phyloP scores from a whole-genome alignment of 768 basidiomycete genomes.

The Tricholoma bakamatsutake region DNA sequence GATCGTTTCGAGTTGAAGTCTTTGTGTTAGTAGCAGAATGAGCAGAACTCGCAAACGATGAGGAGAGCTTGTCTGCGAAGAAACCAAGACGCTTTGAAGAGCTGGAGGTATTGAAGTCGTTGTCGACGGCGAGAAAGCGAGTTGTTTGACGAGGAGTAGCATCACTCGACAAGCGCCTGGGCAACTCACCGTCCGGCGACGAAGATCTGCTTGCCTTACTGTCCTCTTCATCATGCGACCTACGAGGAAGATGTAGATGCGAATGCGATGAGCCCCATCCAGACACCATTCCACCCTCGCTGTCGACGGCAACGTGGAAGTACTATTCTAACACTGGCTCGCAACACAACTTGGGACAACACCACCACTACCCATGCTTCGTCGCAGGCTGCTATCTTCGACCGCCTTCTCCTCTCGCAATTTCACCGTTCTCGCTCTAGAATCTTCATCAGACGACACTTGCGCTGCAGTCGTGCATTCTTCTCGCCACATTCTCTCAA shows the following conservation, averaged over 20 bases:
- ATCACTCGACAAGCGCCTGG: conserved; percentile 41
- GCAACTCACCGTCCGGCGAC: conserved; percentile 31
- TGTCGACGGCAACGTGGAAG: neutral
- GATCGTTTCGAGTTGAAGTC: conserved; percentile 30
- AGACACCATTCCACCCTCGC: conserved; percentile 15
- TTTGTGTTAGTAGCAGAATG: conserved; percentile 21
- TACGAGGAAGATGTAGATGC: conserved; percentile 26
- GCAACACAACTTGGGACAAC: neutral
- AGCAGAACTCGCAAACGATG: conserved; percentile 28
- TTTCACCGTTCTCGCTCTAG: conserved; percentile 71
- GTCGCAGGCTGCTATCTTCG: neutral
- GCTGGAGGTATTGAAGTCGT: conserved; percentile 25
- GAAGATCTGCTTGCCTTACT: conserved; percentile 25
- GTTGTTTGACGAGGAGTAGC: conserved; percentile 42
- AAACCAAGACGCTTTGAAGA: conserved; percentile 36
- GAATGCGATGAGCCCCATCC: conserved; percentile 17
- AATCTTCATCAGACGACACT: conserved; percentile 92
- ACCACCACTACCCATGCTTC: neutral
- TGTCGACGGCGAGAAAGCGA: conserved; percentile 28
- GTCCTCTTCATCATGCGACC: conserved; percentile 35
- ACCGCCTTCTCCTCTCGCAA: conserved; percentile 8
- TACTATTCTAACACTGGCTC: neutral
- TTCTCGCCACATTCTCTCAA: conserved; percentile 64
- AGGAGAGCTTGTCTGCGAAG: conserved; percentile 38
- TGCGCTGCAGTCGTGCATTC: conserved; percentile 85